Conservation (phyloP, 1,284 basidiomycete genomes). For the Athelia sp. region DNA sequence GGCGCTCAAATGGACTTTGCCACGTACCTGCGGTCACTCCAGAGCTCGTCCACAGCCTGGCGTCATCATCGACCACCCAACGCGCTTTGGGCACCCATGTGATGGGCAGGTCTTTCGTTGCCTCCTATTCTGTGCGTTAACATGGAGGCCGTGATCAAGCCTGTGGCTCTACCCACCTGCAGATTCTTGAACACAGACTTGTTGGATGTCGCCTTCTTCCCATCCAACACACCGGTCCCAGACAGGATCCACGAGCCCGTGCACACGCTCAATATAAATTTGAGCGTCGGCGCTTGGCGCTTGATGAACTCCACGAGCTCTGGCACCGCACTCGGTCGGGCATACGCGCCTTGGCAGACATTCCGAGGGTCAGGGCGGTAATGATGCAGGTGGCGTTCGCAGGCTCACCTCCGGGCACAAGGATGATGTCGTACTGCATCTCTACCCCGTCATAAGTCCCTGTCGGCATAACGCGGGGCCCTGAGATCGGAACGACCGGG, state of each 20-base stretch:
- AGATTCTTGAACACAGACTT: conserved; percentile 15
- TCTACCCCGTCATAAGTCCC: conserved; percentile 12
- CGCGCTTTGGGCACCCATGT: conserved; percentile 31
- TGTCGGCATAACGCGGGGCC: conserved; percentile 14
- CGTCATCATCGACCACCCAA: conserved; percentile 31
- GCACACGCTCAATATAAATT: conserved; percentile 17
- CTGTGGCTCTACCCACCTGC: conserved; percentile 6
- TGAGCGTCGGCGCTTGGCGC: conserved; percentile 16
- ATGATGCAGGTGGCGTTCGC: too few relatives aligned
- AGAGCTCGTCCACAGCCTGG: conserved; percentile 31
- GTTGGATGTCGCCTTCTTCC: conserved; percentile 21
- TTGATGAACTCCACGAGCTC: conserved; percentile 16
- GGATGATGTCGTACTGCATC: conserved; percentile 19
- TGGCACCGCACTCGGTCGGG: too few relatives aligned
- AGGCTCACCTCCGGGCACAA: conserved; percentile 18
- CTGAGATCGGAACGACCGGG: conserved; percentile 11
- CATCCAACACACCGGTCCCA: conserved; percentile 16
- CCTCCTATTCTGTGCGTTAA: conserved; percentile 11
- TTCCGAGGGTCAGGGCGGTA: too few relatives aligned
- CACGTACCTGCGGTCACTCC: conserved; percentile 31
- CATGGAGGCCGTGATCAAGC: too few relatives aligned
- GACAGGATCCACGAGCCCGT: conserved; percentile 22
- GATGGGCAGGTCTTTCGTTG: conserved; percentile 17
- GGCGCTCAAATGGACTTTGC: background rate
- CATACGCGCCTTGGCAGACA: too few relatives aligned